Percentiles rank a stretch among this genome's conserved stretches.
These are phyloP conservation scores for Russula earlei DNA, from an alignment of 768 basidiomycete genomes.

Conservation along the genomic window DNA sequence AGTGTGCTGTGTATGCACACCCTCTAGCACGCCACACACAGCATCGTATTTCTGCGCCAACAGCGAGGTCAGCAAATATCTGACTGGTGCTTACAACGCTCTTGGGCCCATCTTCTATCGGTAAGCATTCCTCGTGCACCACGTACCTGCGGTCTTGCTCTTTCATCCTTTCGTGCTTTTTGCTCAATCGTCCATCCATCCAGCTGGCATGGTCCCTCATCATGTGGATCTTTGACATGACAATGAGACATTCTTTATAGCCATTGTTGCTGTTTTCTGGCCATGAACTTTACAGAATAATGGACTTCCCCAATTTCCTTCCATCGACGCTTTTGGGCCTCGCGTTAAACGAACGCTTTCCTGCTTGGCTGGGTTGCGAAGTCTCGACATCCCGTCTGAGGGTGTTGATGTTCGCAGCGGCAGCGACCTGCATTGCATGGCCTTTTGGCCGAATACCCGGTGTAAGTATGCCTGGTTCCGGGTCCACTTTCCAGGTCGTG, in stretches of 20 bases:
- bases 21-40: no score
- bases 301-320: conserved; percentile 55
- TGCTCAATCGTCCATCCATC: no score
- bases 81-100: no score
- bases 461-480: conserved; percentile 70
- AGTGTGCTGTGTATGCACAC: no score
- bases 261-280: no score
- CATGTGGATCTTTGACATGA: neutral
- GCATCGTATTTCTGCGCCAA: no score
- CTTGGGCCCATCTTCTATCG: no score
- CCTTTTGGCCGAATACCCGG: conserved; percentile 44
- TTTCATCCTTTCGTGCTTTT: no score
- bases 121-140: no score
- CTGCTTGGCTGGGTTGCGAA: conserved; percentile 34
- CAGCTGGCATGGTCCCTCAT: conserved; percentile 9
- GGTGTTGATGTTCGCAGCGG: conserved; percentile 36
- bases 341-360: neutral
- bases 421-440: neutral
- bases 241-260: no score
- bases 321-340: conserved; percentile 39
- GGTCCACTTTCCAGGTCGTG: conserved; percentile 30
- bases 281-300: conserved; percentile 35
- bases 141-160: no score
- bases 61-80: no score
- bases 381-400: conserved; percentile 46